These are phyloP conservation scores for Moniliophthora roreri DNA, from an alignment of 1,284 basidiomycete species.

Conservation along the genomic window DNA sequence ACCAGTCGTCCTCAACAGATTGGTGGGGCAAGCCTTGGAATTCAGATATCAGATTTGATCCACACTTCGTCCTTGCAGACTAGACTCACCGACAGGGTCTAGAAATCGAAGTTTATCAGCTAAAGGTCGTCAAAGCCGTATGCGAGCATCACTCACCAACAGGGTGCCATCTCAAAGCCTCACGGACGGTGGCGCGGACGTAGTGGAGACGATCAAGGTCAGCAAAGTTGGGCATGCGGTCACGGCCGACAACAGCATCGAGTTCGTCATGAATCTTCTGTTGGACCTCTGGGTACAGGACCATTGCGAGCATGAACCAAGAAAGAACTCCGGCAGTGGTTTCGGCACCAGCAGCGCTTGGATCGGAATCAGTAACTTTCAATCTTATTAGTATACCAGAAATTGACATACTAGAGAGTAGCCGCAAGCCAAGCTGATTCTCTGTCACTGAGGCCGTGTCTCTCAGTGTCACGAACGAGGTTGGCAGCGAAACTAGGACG, in stretches of 20 bases:
- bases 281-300: neutral
- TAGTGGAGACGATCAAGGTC: neutral
- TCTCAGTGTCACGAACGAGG: neutral
- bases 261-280: conserved; percentile 1
- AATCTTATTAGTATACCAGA: neutral
- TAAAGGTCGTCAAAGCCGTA: neutral
- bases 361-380: neutral
- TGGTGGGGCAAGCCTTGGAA: neutral
- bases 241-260: conserved; percentile 1
- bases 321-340: conserved; percentile 1
- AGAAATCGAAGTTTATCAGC: neutral
- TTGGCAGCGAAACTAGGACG: conserved; percentile 1
- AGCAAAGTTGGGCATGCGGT: neutral
- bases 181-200: neutral
- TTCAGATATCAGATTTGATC: neutral
- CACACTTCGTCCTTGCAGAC: too few relatives aligned
- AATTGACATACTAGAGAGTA: conserved; percentile 1
- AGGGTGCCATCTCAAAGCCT: neutral
- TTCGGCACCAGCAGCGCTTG: conserved; percentile 2
- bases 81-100: neutral
- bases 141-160: neutral
- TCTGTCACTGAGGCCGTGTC: neutral
- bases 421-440: conserved; percentile 5
- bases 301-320: conserved; percentile 6
- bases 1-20: neutral